These are phyloP conservation scores for Mycosphaerella sp. DNA, from an alignment of 2,329 filamentous ascomycete genomes.

Conservation along the genomic window DNA sequence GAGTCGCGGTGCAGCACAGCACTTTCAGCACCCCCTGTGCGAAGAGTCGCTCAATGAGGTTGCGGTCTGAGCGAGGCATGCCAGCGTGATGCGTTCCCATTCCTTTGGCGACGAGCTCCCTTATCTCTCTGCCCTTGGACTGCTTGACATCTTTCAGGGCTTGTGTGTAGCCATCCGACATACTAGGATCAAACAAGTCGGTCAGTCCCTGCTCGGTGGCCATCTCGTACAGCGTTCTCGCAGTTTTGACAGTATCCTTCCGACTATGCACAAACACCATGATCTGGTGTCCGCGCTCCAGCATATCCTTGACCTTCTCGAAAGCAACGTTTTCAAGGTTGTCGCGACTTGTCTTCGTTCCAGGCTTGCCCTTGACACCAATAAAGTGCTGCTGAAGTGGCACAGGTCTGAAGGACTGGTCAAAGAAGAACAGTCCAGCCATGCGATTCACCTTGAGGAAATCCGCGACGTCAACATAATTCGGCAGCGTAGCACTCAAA, in stretches of 20 bases:
- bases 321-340: conserved; percentile 84
- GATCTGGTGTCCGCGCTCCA: conserved; percentile 84
- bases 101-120: conserved; percentile 83
- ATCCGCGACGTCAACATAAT: conserved; percentile 93
- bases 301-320: conserved; percentile 92
- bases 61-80: conserved; percentile 89
- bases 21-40: conserved; percentile 90
- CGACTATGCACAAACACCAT: conserved; percentile 99
- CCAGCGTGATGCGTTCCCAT: conserved; percentile 95
- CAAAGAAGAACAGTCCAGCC: conserved; percentile 93
- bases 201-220: conserved; percentile 71
- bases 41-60: conserved; percentile 91
- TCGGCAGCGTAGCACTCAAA: conserved; percentile 89
- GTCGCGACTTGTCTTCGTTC: conserved; percentile 72
- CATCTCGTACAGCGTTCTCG: conserved; percentile 78
- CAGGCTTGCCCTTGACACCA: conserved; percentile 86
- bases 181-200: conserved; percentile 75
- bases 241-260: conserved; percentile 86
- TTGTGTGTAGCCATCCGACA: conserved; percentile 71
- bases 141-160: conserved; percentile 79
- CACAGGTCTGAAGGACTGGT: conserved; percentile 89
- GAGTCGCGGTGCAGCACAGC: conserved; percentile 93
- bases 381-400: conserved; percentile 97
- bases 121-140: conserved; percentile 76
- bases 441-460: conserved; percentile 94